Percentiles rank a stretch among this genome's conserved stretches.
Conservation (phyloP, 208 protist species). For the Leishmania major region DNA sequence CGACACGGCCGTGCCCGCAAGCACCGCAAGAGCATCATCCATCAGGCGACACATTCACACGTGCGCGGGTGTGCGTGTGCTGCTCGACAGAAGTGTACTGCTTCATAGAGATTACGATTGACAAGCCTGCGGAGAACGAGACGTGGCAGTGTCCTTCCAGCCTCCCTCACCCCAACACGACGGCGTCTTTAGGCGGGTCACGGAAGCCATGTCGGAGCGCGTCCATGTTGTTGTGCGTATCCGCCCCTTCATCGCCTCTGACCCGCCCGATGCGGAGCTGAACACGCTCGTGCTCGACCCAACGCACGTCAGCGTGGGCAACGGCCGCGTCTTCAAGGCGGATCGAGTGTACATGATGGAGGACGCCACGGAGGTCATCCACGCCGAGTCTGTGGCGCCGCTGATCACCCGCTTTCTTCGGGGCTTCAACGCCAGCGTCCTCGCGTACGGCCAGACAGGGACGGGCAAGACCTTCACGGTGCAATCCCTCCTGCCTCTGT, state of each 20-base stretch:
- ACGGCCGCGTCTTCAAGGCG: constrained; percentile 81
- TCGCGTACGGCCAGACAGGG: constrained; percentile 95
- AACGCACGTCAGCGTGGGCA: constrained; percentile 77
- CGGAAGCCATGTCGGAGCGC: constrained; percentile 48
- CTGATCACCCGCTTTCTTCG: constrained; percentile 79
- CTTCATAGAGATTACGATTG: neutral
- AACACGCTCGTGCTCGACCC: constrained; percentile 47
- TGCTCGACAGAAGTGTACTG: neutral
- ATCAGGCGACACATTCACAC: neutral
- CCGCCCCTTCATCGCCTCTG: constrained; percentile 67
- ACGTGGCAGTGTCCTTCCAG: neutral
- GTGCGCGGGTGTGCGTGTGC: neutral
- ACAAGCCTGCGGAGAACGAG: neutral
- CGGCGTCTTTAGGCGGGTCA: neutral
- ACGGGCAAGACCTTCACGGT: constrained; percentile 96
- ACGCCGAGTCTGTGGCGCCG: constrained; percentile 60
- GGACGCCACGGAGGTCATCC: constrained; percentile 75
- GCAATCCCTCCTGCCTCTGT: constrained; percentile 57
- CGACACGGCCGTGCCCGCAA: neutral
- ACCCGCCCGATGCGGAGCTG: constrained; percentile 45
- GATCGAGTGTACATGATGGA: constrained; percentile 85
- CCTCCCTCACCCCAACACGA: neutral
- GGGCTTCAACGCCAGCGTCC: constrained; percentile 92
- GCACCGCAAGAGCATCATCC: neutral
- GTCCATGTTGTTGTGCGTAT: constrained; percentile 87